Base-by-base conservation (phyloP, 495 filamentous ascomycete genomes). In the Tetracladium setigerum region DNA sequence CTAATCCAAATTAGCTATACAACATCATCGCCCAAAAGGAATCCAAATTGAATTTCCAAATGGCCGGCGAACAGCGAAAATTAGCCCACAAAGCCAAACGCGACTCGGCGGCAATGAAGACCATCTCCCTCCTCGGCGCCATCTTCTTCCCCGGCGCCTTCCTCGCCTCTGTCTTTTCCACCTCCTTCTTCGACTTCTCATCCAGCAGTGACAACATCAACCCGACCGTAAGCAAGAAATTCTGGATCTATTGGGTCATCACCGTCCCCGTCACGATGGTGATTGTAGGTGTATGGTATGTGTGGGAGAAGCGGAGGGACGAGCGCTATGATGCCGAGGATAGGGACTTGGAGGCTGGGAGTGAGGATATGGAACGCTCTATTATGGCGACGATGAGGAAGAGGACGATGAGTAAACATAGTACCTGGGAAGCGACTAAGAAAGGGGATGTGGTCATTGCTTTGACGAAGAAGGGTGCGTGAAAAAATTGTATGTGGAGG, bases 21-120 rank as follows among this genome's bases (percentile, higher is more conserved):
- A 78, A 77, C 55, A 76, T 77, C 60, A 76, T 77, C 54, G 70
- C 74, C 38, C 75, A 77, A 48, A 73, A 74, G 41, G 75, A 77
- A 52, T 72, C 69, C 12, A 76, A 76, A 46, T 67, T 78, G 32
- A 72, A 69, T 47, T 69, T 78, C 30, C 63, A 72, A 53, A 78
- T 78, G 63, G 75, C 75, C 30, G 73, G 68, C 12, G 72, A 77
- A 33, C 75, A 78, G 51, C 67, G 74, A 7, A 68, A 73, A 18
- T 59, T 78, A 14, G 73, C 75, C 2, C 75, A 78, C 54, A 69
- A 71, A n/a, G 67, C 65, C 34, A 77, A 76, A 54, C 66, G 75
- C 16, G 75, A 78, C 52, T 70, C 70, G 30, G 67, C 67, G 7
- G 73, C 73, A 5, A 76, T 76, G 75, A 78, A 77, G 52, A 73